Evolutionary conservation across 441 rosid species (phyloP).

Genomic region (Pelargonium fulgidum): DNA sequence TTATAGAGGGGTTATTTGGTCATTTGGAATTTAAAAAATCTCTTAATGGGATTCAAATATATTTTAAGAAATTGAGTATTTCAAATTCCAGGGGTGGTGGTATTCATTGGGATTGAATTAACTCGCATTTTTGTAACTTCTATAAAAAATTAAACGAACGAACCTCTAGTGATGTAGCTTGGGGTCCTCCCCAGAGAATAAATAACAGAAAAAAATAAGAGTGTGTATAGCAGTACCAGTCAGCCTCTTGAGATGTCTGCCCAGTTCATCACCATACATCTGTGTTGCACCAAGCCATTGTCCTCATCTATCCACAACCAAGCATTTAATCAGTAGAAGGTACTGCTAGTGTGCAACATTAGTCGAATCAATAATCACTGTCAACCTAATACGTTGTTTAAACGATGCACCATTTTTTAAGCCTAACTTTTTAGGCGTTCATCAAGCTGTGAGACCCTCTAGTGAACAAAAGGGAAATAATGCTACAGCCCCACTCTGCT

Average conservation of each 20-base stretch:
- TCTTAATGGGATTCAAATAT: too few species aligned
- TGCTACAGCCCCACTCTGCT: slow-evolving; percentile 1
- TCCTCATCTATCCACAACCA: slow-evolving; percentile 5
- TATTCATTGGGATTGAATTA: too few species aligned
- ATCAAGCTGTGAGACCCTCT: slow-evolving; percentile 1
- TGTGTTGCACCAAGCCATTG: neutral
- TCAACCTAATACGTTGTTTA: neutral
- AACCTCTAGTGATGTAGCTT: neutral
- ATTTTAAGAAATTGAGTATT: too few species aligned
- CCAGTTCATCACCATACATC: neutral
- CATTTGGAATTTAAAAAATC: too few species aligned
- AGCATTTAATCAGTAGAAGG: neutral
- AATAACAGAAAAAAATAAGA: slow-evolving; percentile 2
- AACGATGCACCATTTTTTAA: neutral
- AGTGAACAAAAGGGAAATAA: neutral
- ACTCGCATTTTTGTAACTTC: too few species aligned
- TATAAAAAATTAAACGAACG: neutral
- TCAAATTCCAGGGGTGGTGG: too few species aligned
- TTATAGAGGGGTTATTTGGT: too few species aligned
- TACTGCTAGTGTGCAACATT: neutral
- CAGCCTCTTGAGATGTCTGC: neutral
- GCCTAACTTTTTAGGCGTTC: neutral
- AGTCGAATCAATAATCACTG: neutral
- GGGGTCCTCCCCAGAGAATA: slow-evolving; percentile 4
- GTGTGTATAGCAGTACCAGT: slow-evolving; percentile 4